Percentiles rank a stretch among this genome's conserved stretches.
These are phyloP conservation scores for Penicillium psychrosexuale DNA, from an alignment of 2,329 filamentous ascomycete species.

Conservation along the genomic window DNA sequence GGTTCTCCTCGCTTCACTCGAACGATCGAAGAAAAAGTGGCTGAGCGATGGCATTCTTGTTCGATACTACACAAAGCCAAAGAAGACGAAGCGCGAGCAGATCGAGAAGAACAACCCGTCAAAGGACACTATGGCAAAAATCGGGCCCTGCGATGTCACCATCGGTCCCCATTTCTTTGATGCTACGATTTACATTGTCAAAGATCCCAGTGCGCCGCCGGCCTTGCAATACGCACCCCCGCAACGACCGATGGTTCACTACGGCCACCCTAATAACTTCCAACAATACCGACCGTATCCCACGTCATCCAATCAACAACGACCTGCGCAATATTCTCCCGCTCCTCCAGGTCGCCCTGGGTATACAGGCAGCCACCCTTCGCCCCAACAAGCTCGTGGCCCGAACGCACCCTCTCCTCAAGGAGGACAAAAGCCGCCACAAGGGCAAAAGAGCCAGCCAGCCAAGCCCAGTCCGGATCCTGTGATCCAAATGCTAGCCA, in stretches of 20 bases:
- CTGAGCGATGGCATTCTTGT: conserved; percentile 53
- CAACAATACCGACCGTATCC: conserved; percentile 44
- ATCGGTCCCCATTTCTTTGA: conserved; percentile 64
- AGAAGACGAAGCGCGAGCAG: conserved; percentile 53
- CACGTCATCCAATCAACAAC: conserved; percentile 28
- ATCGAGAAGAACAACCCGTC: conserved; percentile 48
- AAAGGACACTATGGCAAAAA: conserved; percentile 52
- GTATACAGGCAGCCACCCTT: conserved; percentile 24
- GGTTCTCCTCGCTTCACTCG: conserved; percentile 56
- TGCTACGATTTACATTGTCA: conserved; percentile 55
- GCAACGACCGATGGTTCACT: conserved; percentile 45
- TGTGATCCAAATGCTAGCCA: conserved; percentile 54
- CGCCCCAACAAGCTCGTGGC: conserved; percentile 20
- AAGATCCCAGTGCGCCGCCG: conserved; percentile 45
- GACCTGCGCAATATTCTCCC: conserved; percentile 27
- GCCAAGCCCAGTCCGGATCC: conserved; percentile 48
- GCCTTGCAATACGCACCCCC: conserved; percentile 38
- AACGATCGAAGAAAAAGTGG: conserved; percentile 59
- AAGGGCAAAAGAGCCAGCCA: conserved; percentile 33
- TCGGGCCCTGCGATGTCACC: conserved; percentile 58
- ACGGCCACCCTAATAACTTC: conserved; percentile 40
- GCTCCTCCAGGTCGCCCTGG: conserved; percentile 26
- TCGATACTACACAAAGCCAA: conserved; percentile 58
- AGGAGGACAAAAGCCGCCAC: conserved; percentile 29
- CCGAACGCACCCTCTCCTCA: conserved; percentile 23